Percentiles rank a stretch among this genome's conserved stretches.
Evolutionary conservation across 257 asterid genomes (phyloP).

Genomic region (Nicotiana sylvestris): DNA sequence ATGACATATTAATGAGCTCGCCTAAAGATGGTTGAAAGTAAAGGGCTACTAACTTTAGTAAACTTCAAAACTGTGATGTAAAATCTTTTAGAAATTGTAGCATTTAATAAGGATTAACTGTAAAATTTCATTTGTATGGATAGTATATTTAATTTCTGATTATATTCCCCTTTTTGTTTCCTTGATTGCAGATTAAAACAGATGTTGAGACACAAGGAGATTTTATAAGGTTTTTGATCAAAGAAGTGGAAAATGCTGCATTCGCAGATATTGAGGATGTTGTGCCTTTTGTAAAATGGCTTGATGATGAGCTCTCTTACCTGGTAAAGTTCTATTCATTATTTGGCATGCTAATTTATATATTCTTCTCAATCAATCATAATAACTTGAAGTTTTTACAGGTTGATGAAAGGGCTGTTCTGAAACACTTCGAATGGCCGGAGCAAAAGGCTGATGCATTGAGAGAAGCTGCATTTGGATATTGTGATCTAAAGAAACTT

Average conservation of each 20-base stretch:
- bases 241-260: conserved; percentile 84
- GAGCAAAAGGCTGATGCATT: conserved; percentile 92
- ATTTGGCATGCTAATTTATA: background rate
- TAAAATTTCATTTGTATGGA: background rate
- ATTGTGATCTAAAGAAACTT: conserved; percentile 85
- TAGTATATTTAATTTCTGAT: background rate
- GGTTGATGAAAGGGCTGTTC: conserved; percentile 99
- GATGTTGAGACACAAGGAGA: conserved; percentile 97
- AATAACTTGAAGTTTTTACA: conserved; percentile 11
- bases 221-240: conserved; percentile 81
- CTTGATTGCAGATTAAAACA: conserved; percentile 70
- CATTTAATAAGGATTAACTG: background rate
- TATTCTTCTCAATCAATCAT: background rate
- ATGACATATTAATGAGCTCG: background rate
- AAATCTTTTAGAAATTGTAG: background rate
- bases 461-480: conserved; percentile 98
- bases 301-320: conserved; percentile 91
- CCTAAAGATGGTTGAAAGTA: background rate
- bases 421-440: conserved; percentile 98
- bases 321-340: conserved; percentile 37
- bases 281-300: conserved; percentile 95
- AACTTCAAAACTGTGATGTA: background rate
- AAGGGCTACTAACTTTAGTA: background rate
- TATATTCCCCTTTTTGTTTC: background rate
- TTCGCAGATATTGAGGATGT: conserved; percentile 90